A percentile compares a stretch with the other conserved stretches of the same genome.
Conservation (phyloP, 2,329 filamentous ascomycete species). For the Diaporthe eres region DNA sequence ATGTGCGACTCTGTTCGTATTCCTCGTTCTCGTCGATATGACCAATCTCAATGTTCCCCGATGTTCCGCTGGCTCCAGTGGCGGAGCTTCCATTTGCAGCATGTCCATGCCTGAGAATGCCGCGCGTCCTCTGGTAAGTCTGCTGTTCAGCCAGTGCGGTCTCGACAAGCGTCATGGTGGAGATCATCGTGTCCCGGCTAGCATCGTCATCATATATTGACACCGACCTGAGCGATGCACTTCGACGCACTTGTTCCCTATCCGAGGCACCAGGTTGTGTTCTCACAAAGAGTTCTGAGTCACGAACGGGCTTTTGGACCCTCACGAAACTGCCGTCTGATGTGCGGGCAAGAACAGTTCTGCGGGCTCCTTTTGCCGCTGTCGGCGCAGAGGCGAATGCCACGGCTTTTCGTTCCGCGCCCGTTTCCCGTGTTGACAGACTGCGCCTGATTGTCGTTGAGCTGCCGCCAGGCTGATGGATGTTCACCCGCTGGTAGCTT, state of each 20-base stretch:
- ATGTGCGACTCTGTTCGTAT: background rate
- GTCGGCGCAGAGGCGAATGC: background rate
- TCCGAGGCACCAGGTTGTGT: background rate
- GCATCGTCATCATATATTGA: slow-evolving; percentile 18
- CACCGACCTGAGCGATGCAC: background rate
- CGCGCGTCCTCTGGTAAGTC: background rate
- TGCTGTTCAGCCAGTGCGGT: slow-evolving; percentile 33
- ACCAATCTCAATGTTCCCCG: slow-evolving; percentile 29
- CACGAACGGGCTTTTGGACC: slow-evolving; percentile 31
- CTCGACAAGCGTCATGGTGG: slow-evolving; percentile 31
- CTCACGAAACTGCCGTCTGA: slow-evolving; percentile 22
- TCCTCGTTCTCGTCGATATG: slow-evolving; percentile 25
- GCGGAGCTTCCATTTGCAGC: slow-evolving; percentile 3
- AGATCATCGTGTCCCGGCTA: slow-evolving; percentile 18
- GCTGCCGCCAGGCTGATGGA: slow-evolving; percentile 33
- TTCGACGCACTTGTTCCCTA: background rate
- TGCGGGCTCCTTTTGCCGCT: slow-evolving; percentile 19
- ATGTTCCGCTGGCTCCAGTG: slow-evolving; percentile 12
- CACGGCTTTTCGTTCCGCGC: background rate
- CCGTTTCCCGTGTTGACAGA: background rate
- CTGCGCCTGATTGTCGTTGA: slow-evolving; percentile 35
- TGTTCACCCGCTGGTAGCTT: slow-evolving; percentile 37
- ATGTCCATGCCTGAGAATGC: background rate
- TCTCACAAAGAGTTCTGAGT: background rate
- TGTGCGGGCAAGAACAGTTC: slow-evolving; percentile 24